Evolutionary conservation across 768 basidiomycete genomes (phyloP), one percentile per base, ranked within the genome.

Genomic region (Tylopilus plumbeoviolaceoides): DNA sequence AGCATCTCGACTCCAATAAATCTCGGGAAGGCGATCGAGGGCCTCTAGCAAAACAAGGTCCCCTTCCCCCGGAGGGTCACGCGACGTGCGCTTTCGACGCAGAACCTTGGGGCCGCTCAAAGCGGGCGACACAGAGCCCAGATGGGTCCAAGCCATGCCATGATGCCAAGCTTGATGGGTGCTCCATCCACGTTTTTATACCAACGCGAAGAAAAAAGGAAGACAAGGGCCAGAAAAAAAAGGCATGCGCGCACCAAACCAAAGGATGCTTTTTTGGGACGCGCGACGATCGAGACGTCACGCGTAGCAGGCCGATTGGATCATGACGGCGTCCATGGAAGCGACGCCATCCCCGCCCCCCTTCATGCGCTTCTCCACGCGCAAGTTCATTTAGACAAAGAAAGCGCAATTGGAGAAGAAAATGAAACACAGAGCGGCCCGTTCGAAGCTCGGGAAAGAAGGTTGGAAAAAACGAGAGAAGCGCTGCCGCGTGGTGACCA

Each of bases 401-500:
- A 38, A n/a, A 38, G n/a, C 5, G 30, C 8, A 8, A 30, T 30
- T 30, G 7, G 5, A 36, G 15, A 36, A 36, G 15, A 36, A 12
- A 33, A 33, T 12, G 31, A 33, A 12, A 15, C 15, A 15, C 15
- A 36, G n/a, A 3, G 38, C 38, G 38, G 38, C 38, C 38, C 38
- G 38, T 38, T 23, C 38, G 38, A 38, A n/a, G 38, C n/a, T 38
- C 17, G 38, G n/a, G 7, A 38, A 38, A 30, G 30, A 15, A 33
- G 33, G 12, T 12, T 33, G 33, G 3, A 33, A 33, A 15, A 14
- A 33, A 15, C 33, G 33, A 12, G n/a, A 38, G 38, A 38, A 38
- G 38, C 38, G 12, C 17, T 17, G 27, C 48, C 51, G 47, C 58
- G 59, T 60, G 58, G 35, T 42, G 39, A 17, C 33, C 57, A 58